A percentile compares a stretch with the other conserved stretches of the same genome.
Conservation (phyloP, 257 asterid genomes). For the Pogostemon cablin region DNA sequence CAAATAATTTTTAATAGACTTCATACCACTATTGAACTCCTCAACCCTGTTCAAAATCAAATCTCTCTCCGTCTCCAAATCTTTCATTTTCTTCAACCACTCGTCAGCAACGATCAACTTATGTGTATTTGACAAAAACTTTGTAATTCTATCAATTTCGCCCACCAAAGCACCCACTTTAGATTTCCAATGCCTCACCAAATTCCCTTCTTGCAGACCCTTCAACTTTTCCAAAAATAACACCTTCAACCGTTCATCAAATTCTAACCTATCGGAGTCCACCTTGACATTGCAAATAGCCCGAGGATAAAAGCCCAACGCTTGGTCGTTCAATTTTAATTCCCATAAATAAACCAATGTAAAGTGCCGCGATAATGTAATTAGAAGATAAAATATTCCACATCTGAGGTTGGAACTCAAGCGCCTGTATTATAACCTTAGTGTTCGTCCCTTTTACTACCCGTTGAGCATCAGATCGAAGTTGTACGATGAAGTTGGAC, state of each 20-base stretch:
- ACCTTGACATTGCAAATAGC: slow-evolving; percentile 40
- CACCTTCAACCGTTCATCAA: slow-evolving; percentile 45
- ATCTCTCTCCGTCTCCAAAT: slow-evolving; percentile 50
- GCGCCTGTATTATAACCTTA: slow-evolving; percentile 33
- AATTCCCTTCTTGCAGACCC: slow-evolving; percentile 43
- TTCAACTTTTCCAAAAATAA: slow-evolving; percentile 55
- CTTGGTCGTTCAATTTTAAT: slow-evolving; percentile 34
- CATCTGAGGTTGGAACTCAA: slow-evolving; percentile 46
- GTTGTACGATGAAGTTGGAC: slow-evolving; percentile 54
- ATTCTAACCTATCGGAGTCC: slow-evolving; percentile 68
- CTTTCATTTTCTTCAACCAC: slow-evolving; percentile 35
- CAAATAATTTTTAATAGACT: slow-evolving; percentile 50
- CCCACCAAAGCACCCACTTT: slow-evolving; percentile 35
- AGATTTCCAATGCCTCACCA: slow-evolving; percentile 49
- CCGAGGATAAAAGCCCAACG: slow-evolving; percentile 42
- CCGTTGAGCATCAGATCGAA: slow-evolving; percentile 32
- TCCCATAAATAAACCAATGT: slow-evolving; percentile 67
- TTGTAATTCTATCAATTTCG: slow-evolving; percentile 34
- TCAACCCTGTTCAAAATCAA: slow-evolving; percentile 52
- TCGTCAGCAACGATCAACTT: slow-evolving; percentile 24
- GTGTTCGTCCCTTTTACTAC: slow-evolving; percentile 21
- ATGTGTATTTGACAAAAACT: slow-evolving; percentile 8
- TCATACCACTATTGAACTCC: slow-evolving; percentile 63
- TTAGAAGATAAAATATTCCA: slow-evolving; percentile 13
- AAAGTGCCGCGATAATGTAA: slow-evolving; percentile 34